These are phyloP conservation scores for Leucocoprinus sp. DNA, from an alignment of 768 basidiomycete genomes.

Conservation along the genomic window DNA sequence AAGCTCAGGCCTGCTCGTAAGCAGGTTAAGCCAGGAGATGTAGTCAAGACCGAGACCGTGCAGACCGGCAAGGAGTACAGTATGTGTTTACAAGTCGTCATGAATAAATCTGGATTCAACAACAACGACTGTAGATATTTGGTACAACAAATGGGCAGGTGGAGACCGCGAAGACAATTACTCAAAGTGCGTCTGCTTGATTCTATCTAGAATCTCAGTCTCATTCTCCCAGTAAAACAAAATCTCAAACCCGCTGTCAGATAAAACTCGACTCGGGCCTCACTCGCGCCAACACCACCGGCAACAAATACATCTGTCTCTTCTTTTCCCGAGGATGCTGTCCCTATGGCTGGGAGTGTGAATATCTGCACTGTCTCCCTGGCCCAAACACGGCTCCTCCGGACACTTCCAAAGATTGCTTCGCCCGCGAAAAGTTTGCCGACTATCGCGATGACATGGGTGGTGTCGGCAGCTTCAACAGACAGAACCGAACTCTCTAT, in stretches of 20 bases:
- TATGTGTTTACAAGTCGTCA: slow-evolving; percentile 19
- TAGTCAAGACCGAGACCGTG: slow-evolving; percentile 79
- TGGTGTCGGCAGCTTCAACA: slow-evolving; percentile 92
- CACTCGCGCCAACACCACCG: slow-evolving; percentile 90
- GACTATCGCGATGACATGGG: slow-evolving; percentile 99
- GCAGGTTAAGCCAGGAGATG: slow-evolving; percentile 85
- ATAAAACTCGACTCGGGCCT: slow-evolving; percentile 86
- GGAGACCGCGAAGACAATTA: slow-evolving; percentile 96
- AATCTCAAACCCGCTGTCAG: slow-evolving; percentile 88
- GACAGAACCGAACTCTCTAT: slow-evolving; percentile 92
- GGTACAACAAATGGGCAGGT: slow-evolving; percentile 99
- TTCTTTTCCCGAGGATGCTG: slow-evolving; percentile 97
- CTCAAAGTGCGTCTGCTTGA: slow-evolving; percentile 60
- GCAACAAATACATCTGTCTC: slow-evolving; percentile 87
- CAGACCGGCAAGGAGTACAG: slow-evolving; percentile 98
- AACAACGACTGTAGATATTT: slow-evolving; percentile 56
- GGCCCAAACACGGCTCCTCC: slow-evolving; percentile 61
- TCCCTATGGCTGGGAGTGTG: slow-evolving; percentile 97
- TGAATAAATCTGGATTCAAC: background rate
- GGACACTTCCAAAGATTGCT: slow-evolving; percentile 93
- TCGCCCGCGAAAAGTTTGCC: slow-evolving; percentile 92
- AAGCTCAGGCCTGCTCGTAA: slow-evolving; percentile 89
- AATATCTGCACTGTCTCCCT: slow-evolving; percentile 88
- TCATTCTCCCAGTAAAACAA: slow-evolving; percentile 61
- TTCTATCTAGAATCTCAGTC: background rate